Conservation (phyloP, 2,329 filamentous ascomycete genomes). For the Myotisia sp. region DNA sequence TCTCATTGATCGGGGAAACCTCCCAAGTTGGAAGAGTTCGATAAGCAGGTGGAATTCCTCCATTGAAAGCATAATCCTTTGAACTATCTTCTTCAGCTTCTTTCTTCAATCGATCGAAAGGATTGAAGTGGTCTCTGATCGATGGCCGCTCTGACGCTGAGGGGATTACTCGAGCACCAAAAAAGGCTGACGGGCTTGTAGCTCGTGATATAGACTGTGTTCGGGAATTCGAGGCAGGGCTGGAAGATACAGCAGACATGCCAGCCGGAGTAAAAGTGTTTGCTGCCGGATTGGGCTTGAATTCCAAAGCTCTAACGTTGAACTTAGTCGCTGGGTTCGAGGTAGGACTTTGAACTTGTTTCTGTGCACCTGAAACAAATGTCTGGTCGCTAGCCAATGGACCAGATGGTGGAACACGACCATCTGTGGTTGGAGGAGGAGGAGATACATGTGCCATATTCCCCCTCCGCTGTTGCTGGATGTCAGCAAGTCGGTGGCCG, state of each 20-base stretch:
- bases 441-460: conserved; percentile 33
- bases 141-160: conserved; percentile 42
- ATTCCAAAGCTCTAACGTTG: conserved; percentile 56
- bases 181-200: conserved; percentile 40
- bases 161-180: conserved; percentile 58
- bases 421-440: conserved; percentile 47
- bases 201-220: conserved; percentile 33
- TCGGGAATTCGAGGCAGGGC: conserved; percentile 51
- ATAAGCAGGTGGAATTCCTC: conserved; percentile 70
- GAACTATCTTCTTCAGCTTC: conserved; percentile 38
- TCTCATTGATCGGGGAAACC: conserved; percentile 51
- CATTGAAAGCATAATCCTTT: conserved; percentile 58
- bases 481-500: conserved; percentile 38
- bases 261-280: conserved; percentile 61
- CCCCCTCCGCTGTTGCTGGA: conserved; percentile 39
- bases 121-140: conserved; percentile 44
- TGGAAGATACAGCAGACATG: conserved; percentile 51
- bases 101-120: conserved; percentile 58
- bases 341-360: conserved; percentile 38
- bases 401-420: conserved; percentile 59
- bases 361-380: conserved; percentile 37
- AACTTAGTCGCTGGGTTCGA: conserved; percentile 41
- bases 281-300: conserved; percentile 71
- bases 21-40: conserved; percentile 79
- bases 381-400: conserved; percentile 37